Base-by-base conservation (phyloP, 352 stramenopile species). In the Pythium scleroteichum region DNA sequence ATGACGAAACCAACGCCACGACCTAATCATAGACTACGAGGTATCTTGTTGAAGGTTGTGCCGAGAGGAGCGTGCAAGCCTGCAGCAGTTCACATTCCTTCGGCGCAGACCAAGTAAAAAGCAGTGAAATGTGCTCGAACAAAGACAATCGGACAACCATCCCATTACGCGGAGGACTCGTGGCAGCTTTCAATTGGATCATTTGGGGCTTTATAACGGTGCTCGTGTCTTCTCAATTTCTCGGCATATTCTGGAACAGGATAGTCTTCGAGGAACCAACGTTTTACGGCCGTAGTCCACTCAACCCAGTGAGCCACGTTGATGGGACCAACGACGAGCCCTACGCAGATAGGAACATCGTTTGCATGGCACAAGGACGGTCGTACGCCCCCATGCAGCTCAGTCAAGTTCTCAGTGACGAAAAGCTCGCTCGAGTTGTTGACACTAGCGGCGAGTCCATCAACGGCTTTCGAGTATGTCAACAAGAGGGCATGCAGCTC, bases 261-360 rank as follows among this genome's bases (percentile, higher is more conserved):
- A 40, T 32, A 0, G 35, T 26, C 4, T 32, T 2, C 13, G 1
- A 32, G 5, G 9, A 59, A 13, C 12, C 35, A 14, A 5, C 53
- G 5, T 41, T 53, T 3, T 71, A 71, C 35, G 63, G 63, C 1
- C 49, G 19, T 9, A 35, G 9, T n/a, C 55, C 55, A 0, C 0
- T 38, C 0, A 53, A 54, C 27, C 14, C 33, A 0, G 14, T 46
- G 13, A 22, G 5, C 7, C 16, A 20, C 6, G 55, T 82, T 17
- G 16, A 41, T 2, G 75, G 78, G 1, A 45, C 42, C 0, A 88
- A 81, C 52, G 78, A 88, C 38, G 61, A 75, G 19, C 76, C 72
- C 3, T 85, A 77, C 44, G 45, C 64, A 5, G 78, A 85, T 48
- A 71, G 78, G 1, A 61, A 63, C 7, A 51, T 85, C n/a, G 67